These are phyloP conservation scores for Phaeosphaeriaceae sp. DNA, from an alignment of 2,329 filamentous ascomycete genomes.

Conservation along the genomic window DNA sequence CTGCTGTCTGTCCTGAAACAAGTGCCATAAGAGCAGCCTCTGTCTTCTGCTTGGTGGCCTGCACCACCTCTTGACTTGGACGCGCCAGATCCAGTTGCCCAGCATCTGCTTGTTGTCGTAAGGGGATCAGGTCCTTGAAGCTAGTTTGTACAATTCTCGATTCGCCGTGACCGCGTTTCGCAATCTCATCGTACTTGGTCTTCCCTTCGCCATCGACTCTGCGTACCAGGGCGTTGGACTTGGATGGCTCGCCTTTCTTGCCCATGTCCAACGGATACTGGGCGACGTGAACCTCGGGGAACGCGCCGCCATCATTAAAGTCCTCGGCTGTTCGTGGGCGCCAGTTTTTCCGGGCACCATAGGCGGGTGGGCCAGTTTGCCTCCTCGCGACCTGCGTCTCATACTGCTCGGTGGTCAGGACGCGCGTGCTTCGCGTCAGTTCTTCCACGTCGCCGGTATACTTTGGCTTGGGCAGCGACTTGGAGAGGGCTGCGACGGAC, in stretches of 20 bases:
- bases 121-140: slow-evolving; percentile 95
- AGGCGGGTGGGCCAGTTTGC: slow-evolving; percentile 83
- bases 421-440: slow-evolving; percentile 77
- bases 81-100: slow-evolving; percentile 88
- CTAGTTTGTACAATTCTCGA: slow-evolving; percentile 88
- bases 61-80: slow-evolving; percentile 83
- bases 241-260: slow-evolving; percentile 64
- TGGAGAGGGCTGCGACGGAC: slow-evolving; percentile 69
- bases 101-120: slow-evolving; percentile 89
- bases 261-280: slow-evolving; percentile 98
- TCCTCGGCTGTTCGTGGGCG: slow-evolving; percentile 86
- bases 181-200: slow-evolving; percentile 96
- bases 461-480: slow-evolving; percentile 85
- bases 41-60: slow-evolving; percentile 84
- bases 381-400: slow-evolving; percentile 78
- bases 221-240: slow-evolving; percentile 87
- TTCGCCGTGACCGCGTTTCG: slow-evolving; percentile 83
- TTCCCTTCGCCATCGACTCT: slow-evolving; percentile 91
- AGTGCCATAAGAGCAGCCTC: slow-evolving; percentile 83
- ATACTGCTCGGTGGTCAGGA: slow-evolving; percentile 78
- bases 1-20: slow-evolving; percentile 82
- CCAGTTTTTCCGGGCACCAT: slow-evolving; percentile 88
- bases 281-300: slow-evolving; percentile 90
- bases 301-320: slow-evolving; percentile 94
- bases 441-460: slow-evolving; percentile 92